phyloP scores from a whole-genome alignment of 257 asterid species.

The Voacanga thouarsii region DNA sequence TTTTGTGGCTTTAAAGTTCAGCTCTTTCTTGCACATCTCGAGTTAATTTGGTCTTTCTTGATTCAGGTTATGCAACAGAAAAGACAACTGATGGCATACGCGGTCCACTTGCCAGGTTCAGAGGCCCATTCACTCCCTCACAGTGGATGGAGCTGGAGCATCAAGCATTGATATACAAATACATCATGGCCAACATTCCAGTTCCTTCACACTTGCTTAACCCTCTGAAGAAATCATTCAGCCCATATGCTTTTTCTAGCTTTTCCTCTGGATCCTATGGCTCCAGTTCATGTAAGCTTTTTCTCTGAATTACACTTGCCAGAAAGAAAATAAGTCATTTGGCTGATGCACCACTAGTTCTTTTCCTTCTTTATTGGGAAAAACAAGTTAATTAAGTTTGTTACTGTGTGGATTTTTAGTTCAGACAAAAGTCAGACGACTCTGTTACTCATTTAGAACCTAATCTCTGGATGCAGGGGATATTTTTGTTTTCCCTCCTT shows the following conservation, averaged over 20 bases:
- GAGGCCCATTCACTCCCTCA: conserved; percentile 83
- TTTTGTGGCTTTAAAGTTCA: conserved; percentile 1
- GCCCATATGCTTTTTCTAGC: conserved; percentile 50
- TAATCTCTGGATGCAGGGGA: background rate
- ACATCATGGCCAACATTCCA: conserved; percentile 74
- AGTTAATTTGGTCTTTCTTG: conserved; percentile 9
- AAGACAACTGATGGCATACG: conserved; percentile 40
- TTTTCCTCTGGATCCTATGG: conserved; percentile 49
- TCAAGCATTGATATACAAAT: conserved; percentile 87
- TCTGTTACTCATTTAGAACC: background rate
- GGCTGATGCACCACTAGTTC: background rate
- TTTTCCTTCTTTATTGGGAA: background rate
- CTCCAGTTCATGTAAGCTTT: conserved; percentile 60
- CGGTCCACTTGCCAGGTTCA: conserved; percentile 48
- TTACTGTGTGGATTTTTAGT: background rate
- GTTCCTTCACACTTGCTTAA: conserved; percentile 72
- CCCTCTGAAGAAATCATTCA: conserved; percentile 67
- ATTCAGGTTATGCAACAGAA: conserved; percentile 31
- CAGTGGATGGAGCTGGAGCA: conserved; percentile 96
- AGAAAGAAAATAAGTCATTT: background rate
- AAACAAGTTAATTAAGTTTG: background rate
- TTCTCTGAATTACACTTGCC: background rate
- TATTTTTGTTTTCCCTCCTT: background rate
- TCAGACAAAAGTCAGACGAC: background rate
- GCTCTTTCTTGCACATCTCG: conserved; percentile 1